Conservation (phyloP, 805 yeast genomes). For the Maudiozyma turicensis region DNA sequence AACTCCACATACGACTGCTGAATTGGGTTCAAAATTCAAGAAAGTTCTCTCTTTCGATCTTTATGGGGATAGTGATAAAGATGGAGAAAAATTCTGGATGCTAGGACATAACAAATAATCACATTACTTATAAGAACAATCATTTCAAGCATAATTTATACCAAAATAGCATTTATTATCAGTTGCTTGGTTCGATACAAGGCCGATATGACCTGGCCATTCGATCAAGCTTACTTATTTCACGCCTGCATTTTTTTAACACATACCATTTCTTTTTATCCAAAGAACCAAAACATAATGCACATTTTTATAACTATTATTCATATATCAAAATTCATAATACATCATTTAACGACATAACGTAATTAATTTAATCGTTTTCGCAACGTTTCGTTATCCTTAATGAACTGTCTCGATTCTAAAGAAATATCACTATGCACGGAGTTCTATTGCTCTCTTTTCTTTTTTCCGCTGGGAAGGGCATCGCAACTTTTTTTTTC, state of each 20-base stretch:
- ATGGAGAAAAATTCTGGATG: conserved; percentile 22
- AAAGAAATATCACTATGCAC: background rate
- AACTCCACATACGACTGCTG: background rate
- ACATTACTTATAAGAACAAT: background rate
- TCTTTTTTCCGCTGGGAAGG: background rate
- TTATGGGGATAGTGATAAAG: conserved; percentile 22
- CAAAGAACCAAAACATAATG: too few species aligned
- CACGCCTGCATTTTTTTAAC: background rate
- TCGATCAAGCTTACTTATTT: background rate
- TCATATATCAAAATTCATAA: background rate
- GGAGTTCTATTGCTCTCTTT: background rate
- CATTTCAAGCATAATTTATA: too few species aligned
- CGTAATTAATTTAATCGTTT: background rate
- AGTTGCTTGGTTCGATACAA: background rate
- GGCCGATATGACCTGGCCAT: background rate
- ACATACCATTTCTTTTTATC: too few species aligned
- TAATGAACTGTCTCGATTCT: background rate
- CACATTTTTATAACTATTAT: background rate
- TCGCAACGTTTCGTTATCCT: background rate
- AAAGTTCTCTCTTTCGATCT: conserved; percentile 25
- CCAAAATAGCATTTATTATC: background rate
- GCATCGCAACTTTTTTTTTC: background rate
- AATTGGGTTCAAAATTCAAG: conserved; percentile 12
- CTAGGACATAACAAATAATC: conserved; percentile 20
- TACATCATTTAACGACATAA: background rate